phyloP scores from a whole-genome alignment of 345 rosid species.

The Dimocarpus longan region DNA sequence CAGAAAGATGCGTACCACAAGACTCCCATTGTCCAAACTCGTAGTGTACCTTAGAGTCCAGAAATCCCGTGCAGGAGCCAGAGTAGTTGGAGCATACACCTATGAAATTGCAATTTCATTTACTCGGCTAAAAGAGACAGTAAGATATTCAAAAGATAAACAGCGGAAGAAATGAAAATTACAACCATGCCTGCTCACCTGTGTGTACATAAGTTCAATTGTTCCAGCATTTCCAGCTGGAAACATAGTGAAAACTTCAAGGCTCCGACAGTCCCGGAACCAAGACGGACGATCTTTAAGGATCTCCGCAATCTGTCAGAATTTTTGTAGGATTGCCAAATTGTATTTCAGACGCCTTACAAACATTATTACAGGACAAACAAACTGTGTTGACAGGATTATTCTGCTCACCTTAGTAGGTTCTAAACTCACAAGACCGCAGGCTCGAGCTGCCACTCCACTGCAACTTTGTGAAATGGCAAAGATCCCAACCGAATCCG shows the following conservation, averaged over 20 bases:
- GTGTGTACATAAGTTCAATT: conserved; percentile 90
- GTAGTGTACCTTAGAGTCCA: conserved; percentile 98
- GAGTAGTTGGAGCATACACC: conserved; percentile 95
- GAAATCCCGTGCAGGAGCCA: conserved; percentile 98
- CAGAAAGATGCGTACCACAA: conserved; percentile 67
- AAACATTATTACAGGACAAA: not conserved
- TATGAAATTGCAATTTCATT: conserved; percentile 30
- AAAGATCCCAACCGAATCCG: conserved; percentile 99
- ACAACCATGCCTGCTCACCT: conserved; percentile 44
- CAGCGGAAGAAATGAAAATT: conserved; percentile 11
- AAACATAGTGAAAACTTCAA: conserved; percentile 93
- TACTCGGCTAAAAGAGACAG: not conserved
- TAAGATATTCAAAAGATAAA: not conserved
- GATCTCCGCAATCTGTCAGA: conserved; percentile 88
- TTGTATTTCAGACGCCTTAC: not conserved
- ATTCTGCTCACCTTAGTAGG: conserved; percentile 69
- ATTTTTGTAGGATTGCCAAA: not conserved
- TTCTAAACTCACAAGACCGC: conserved; percentile 98
- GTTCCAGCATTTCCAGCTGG: conserved; percentile 97
- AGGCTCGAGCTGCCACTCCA: conserved; percentile 99
- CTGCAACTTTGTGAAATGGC: conserved; percentile 98
- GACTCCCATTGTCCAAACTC: conserved; percentile 93
- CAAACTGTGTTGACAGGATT: not conserved
- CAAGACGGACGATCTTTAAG: conserved; percentile 98
- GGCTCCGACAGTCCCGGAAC: conserved; percentile 99